Base-by-base conservation (phyloP, 78 protist species). In the Speleostelium caveatum region DNA sequence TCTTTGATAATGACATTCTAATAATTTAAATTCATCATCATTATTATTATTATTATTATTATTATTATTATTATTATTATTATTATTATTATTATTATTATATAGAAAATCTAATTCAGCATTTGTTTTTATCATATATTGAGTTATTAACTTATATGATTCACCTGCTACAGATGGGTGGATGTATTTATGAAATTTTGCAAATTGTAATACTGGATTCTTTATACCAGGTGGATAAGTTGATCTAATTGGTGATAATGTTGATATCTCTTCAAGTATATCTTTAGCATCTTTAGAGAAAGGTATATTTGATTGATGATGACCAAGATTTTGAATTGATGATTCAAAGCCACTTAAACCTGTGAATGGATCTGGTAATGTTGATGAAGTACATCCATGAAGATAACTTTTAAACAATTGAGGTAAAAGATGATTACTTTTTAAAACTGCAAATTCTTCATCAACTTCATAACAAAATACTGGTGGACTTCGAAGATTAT, bases 361-460 rank as follows among this genome's bases (percentile, higher is more conserved):
- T 14, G 51, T 33, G 49, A 65, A 65, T 65, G 73, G 73, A 38
- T 65, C 73, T 3, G 73, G 12, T 30, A 38, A 19, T 30, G 73
- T 16, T 3, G 73, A 38, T 8, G 73, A 65, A 10, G 73, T 65
- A 22, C 32, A 21, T 8, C 24, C 24, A 39, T 65, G 73, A 10
- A 21, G 22, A 36, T 65, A 65, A 51, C 53, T 38, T 1, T 38
- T 3, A 39, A 38, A 38, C 5, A 65, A n/a, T 30, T 65, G 12
- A 19, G 73, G 22, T 30, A 3, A 17, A 24, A 33, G 32, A 8
- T 65, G 53, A 3, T 33, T 6, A 30, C 42, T 16, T 3, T 19
- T 7, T 8, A 65, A 4, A 5, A 65, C 1, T 35, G 12, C 21
- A n/a, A 38, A 8, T 65, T 65, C 55, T 19, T 65, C 30, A 39